Evolutionary conservation across 1,139 yeast genomes (phyloP).

Genomic region (Yamadazyma trypodendri): DNA sequence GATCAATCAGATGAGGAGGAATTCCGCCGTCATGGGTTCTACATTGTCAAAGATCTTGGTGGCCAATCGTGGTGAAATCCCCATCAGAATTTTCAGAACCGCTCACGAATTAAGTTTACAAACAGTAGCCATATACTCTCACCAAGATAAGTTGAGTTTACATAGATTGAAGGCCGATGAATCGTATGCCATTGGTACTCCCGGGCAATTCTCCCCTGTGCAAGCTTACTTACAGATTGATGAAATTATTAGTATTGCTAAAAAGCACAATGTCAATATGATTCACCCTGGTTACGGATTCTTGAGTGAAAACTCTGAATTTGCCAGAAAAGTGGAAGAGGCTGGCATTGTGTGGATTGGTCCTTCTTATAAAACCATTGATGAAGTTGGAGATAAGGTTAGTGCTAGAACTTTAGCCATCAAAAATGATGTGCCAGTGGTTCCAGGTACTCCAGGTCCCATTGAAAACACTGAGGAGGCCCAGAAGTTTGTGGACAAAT

Average conservation of each 20-base stretch:
- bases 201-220: constrained; percentile 91
- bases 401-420: constrained; percentile 88
- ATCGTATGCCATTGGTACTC: constrained; percentile 86
- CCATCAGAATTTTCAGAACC: constrained; percentile 87
- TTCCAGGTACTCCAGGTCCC: constrained; percentile 98
- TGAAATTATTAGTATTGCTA: constrained; percentile 89
- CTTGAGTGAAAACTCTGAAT: constrained; percentile 89
- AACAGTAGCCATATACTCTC: constrained; percentile 96
- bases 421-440: constrained; percentile 82
- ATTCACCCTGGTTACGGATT: constrained; percentile 99
- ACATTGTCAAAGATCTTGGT: constrained; percentile 72
- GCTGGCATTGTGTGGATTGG: constrained; percentile 97
- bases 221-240: constrained; percentile 96
- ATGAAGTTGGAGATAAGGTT: constrained; percentile 97
- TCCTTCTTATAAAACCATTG: constrained; percentile 85
- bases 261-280: constrained; percentile 85
- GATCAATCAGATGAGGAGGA: constrained; percentile 57
- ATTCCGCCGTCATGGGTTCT: constrained; percentile 60
- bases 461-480: constrained; percentile 82
- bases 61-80: constrained; percentile 96
- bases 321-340: constrained; percentile 88
- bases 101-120: constrained; percentile 98
- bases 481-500: constrained; percentile 65
- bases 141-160: constrained; percentile 93
- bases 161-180: constrained; percentile 93